These are phyloP conservation scores for Amanita pseudoporphyria DNA, from an alignment of 768 basidiomycete species.

Conservation along the genomic window DNA sequence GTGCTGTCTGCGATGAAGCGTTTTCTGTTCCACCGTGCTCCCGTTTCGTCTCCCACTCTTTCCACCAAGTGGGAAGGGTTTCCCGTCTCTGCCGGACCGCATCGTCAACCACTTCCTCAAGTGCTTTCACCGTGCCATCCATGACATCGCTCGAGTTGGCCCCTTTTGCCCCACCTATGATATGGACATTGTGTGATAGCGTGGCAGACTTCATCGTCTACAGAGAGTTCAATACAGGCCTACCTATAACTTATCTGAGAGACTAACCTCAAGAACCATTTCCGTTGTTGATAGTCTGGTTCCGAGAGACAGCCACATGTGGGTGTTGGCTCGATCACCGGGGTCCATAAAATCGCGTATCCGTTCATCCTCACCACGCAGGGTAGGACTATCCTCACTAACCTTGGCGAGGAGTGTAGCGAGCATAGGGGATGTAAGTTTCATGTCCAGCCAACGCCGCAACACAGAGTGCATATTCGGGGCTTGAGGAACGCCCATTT, in stretches of 20 bases:
- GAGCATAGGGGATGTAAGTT: not conserved
- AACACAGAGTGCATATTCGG: not conserved
- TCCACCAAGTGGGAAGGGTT: conserved; percentile 21
- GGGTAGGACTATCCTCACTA: conserved; percentile 1
- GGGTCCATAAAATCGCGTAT: conserved; percentile 3
- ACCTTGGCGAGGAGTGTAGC: conserved; percentile 2
- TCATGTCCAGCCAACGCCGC: conserved; percentile 1
- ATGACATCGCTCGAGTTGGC: conserved; percentile 5
- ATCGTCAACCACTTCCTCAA: conserved; percentile 10
- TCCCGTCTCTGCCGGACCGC: conserved; percentile 14
- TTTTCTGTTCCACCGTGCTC: not conserved
- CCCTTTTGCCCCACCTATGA: not conserved
- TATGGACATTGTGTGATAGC: not conserved
- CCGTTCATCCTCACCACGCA: not conserved
- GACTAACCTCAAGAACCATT: conserved; percentile 3
- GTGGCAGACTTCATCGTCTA: conserved; percentile 3
- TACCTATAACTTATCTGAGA: not conserved
- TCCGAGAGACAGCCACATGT: not conserved
- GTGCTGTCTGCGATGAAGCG: not conserved
- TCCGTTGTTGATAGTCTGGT: not conserved
- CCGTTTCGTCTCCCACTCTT: conserved; percentile 16
- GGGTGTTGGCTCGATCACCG: not conserved
- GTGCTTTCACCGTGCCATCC: conserved; percentile 12
- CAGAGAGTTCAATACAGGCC: not conserved
- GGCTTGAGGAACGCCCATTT: conserved; percentile 1